Conservation (phyloP, 2,329 filamentous ascomycete genomes). For the Epichloe scottii region DNA sequence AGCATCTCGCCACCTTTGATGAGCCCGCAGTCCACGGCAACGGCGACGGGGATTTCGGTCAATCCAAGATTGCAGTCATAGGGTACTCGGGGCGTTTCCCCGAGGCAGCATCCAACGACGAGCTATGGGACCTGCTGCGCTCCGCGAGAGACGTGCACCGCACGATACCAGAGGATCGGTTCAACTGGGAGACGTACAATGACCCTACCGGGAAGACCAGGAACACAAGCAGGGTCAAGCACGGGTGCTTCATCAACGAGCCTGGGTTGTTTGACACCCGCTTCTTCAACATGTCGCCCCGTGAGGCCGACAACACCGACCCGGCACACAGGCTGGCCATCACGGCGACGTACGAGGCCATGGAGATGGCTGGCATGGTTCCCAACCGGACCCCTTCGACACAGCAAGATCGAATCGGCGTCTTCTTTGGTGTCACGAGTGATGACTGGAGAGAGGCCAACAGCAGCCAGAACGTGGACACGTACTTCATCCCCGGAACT, state of each 20-base stretch:
- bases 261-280: slow-evolving; percentile 60
- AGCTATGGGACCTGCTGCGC: slow-evolving; percentile 49
- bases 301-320: slow-evolving; percentile 59
- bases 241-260: slow-evolving; percentile 55
- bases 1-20: too few species aligned
- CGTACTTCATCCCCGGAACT: slow-evolving; percentile 40
- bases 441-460: slow-evolving; percentile 75
- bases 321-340: slow-evolving; percentile 62
- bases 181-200: slow-evolving; percentile 51
- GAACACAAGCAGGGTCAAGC: slow-evolving; percentile 55
- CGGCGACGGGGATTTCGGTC: too few species aligned
- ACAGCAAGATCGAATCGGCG: slow-evolving; percentile 45
- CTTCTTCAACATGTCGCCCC: slow-evolving; percentile 72
- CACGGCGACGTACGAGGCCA: slow-evolving; percentile 62
- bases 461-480: slow-evolving; percentile 51
- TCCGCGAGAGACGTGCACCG: slow-evolving; percentile 46
- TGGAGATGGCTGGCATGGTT: slow-evolving; percentile 55
- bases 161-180: slow-evolving; percentile 47
- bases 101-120: slow-evolving; percentile 20
- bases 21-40: too few species aligned
- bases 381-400: slow-evolving; percentile 31
- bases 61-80: slow-evolving; percentile 54
- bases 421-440: slow-evolving; percentile 65
- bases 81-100: slow-evolving; percentile 38
- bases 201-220: slow-evolving; percentile 52